Percentiles rank a stretch among this genome's conserved stretches.
These are phyloP conservation scores for Magnolia officinalis DNA, from an alignment of 164 flowering plant species.

Conservation along the genomic window DNA sequence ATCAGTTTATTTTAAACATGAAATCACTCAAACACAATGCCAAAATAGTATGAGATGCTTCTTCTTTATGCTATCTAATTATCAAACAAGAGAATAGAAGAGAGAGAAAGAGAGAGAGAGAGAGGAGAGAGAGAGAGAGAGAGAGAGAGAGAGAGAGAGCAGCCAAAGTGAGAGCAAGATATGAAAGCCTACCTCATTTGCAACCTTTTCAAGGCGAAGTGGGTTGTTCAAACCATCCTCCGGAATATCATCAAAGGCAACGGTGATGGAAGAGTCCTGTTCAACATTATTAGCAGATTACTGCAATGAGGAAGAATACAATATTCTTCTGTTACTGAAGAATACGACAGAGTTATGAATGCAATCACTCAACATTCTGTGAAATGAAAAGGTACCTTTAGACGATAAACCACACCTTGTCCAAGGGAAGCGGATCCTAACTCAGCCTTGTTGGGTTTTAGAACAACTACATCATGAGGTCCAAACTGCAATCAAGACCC, in stretches of 20 bases:
- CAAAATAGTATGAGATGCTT: no score
- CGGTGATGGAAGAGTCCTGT: constrained; percentile 89
- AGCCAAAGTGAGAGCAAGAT: background rate
- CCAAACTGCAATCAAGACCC: constrained; percentile 63
- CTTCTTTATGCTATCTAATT: background rate
- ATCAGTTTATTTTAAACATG: no score
- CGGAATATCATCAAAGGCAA: constrained; percentile 95
- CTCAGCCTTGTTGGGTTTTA: constrained; percentile 91
- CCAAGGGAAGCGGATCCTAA: constrained; percentile 83
- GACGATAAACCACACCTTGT: constrained; percentile 94
- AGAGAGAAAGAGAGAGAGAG: background rate
- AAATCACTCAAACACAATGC: no score
- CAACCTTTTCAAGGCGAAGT: constrained; percentile 87
- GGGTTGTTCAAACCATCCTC: constrained; percentile 91
- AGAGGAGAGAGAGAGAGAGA: background rate
- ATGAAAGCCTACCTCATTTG: constrained; percentile 71
- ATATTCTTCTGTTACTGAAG: background rate
- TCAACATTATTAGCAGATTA: constrained; percentile 11
- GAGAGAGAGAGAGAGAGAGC: background rate
- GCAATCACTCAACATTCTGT: background rate
- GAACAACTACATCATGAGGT: constrained; percentile 87
- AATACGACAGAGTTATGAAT: background rate
- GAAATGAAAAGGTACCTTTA: constrained; percentile 54
- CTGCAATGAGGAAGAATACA: background rate
- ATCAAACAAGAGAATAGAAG: background rate